Evolutionary conservation across 2,329 filamentous ascomycete genomes (phyloP).

Genomic region (Penicillium palitans): DNA sequence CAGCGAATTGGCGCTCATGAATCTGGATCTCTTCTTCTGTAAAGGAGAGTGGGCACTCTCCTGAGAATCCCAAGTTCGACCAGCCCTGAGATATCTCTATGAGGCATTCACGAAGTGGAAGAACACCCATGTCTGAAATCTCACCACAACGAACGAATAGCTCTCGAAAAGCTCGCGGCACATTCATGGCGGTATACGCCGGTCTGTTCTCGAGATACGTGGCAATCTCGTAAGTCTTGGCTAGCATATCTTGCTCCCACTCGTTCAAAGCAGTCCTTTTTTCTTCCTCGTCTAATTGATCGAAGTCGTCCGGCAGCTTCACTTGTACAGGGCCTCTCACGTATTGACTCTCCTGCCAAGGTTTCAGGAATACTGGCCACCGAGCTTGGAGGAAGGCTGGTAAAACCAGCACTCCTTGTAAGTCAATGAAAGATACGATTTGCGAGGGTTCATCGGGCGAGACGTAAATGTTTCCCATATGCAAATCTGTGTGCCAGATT

Average conservation of each 20-base stretch:
- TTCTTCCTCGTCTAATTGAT: not conserved
- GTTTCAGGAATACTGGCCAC: not conserved
- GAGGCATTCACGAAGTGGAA: not conserved
- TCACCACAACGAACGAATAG: not conserved
- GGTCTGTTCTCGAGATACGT: not conserved
- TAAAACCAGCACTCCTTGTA: not conserved
- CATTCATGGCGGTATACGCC: not conserved
- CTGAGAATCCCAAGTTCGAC: not conserved
- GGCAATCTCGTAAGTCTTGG: not conserved
- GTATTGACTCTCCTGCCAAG: not conserved
- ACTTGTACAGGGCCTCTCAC: not conserved
- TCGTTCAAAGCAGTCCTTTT: not conserved
- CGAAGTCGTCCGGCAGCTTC: conserved; percentile 39
- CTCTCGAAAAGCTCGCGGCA: not conserved
- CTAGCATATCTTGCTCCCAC: not conserved
- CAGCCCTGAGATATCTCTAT: not conserved
- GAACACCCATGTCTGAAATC: not conserved
- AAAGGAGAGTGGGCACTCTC: not conserved
- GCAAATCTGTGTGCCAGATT: not conserved
- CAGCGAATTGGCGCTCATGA: not conserved
- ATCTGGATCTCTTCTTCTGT: not conserved
- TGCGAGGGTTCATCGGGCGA: not conserved
- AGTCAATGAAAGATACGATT: not conserved
- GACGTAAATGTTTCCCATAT: not conserved
- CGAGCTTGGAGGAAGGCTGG: not conserved